Conservation (phyloP, 768 basidiomycete genomes). For the Phylloporus sp. region DNA sequence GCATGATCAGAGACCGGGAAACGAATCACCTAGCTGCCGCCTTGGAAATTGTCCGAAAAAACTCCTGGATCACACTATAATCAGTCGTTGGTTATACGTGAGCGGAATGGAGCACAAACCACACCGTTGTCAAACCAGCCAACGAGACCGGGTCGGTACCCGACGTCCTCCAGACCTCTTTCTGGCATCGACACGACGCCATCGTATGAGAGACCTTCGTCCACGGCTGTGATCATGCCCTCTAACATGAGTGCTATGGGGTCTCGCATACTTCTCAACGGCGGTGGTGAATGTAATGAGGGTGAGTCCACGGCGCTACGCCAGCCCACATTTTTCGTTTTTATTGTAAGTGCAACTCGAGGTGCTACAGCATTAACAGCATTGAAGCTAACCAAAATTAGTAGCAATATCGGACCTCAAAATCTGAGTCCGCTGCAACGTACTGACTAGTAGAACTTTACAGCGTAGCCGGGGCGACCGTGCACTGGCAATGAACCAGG, state of each 20-base stretch:
- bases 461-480: too few species aligned
- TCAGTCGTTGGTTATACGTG: neutral
- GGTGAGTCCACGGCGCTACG: neutral
- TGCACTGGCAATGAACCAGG: too few species aligned
- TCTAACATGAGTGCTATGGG: slow-evolving; percentile 2
- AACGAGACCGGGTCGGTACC: neutral
- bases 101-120: neutral
- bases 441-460: too few species aligned
- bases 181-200: slow-evolving; percentile 10
- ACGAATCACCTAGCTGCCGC: too few species aligned
- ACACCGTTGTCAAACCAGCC: neutral
- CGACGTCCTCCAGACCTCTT: slow-evolving; percentile 7
- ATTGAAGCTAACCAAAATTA: too few species aligned
- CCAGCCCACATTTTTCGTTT: too few species aligned
- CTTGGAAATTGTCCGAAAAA: neutral
- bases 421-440: too few species aligned
- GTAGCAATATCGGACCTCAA: too few species aligned
- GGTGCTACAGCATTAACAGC: too few species aligned
- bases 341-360: too few species aligned
- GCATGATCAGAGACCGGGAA: too few species aligned
- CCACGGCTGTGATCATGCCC: neutral
- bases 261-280: neutral
- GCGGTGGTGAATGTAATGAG: too few species aligned
- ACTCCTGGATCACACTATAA: neutral
- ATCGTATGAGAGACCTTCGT: slow-evolving; percentile 6